phyloP scores from a whole-genome alignment of 768 basidiomycete genomes.

The Pholiota microspora region DNA sequence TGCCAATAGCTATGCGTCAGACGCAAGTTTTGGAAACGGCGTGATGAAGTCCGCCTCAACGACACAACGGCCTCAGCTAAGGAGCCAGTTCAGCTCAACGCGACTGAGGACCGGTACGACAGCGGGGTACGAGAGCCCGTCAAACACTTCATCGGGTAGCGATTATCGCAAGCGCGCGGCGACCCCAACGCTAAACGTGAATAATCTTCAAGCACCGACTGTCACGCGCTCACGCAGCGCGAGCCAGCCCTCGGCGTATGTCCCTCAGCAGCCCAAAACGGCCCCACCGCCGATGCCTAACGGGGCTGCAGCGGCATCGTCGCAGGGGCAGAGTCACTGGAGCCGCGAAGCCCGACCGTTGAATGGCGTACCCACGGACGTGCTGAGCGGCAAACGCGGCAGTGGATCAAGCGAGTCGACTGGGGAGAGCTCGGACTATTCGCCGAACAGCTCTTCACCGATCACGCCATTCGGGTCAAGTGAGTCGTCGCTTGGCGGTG shows the following conservation, averaged over 20 bases:
- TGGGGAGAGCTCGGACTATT: constrained; percentile 78
- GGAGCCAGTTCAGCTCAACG: constrained; percentile 72
- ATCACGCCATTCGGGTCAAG: constrained; percentile 90
- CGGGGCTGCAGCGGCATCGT: constrained; percentile 16
- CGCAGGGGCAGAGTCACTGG: constrained; percentile 40
- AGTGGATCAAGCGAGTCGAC: constrained; percentile 86
- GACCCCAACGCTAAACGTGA: constrained; percentile 32
- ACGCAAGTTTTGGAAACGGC: constrained; percentile 37
- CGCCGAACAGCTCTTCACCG: constrained; percentile 82
- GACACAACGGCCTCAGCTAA: constrained; percentile 41
- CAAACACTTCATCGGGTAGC: constrained; percentile 14
- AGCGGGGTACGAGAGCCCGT: constrained; percentile 43
- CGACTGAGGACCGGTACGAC: constrained; percentile 37
- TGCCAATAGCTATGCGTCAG: constrained; percentile 41
- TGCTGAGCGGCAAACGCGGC: constrained; percentile 64
- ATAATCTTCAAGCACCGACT: constrained; percentile 28
- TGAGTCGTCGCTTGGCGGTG: constrained; percentile 70
- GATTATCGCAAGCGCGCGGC: constrained; percentile 31
- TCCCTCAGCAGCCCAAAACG: constrained; percentile 56
- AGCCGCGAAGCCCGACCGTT: constrained; percentile 21
- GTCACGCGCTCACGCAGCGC: constrained; percentile 66
- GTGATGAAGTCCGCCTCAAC: constrained; percentile 24
- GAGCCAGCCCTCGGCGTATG: constrained; percentile 76
- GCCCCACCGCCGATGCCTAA: constrained; percentile 54
- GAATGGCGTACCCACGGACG: constrained; percentile 29